phyloP scores from a whole-genome alignment of 2,329 filamentous ascomycete species.

The Fusarium sp. region DNA sequence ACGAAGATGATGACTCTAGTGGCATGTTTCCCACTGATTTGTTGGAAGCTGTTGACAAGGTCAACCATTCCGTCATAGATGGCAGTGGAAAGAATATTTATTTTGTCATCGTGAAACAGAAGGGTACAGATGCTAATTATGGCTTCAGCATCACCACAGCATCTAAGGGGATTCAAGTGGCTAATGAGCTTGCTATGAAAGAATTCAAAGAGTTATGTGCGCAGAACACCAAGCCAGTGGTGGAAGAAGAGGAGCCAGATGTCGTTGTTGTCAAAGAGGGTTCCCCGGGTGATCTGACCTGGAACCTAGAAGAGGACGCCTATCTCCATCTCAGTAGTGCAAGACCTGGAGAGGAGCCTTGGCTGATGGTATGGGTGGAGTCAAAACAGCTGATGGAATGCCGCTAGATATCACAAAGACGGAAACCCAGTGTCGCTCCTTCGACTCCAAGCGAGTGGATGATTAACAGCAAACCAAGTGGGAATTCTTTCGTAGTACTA shows the following conservation, averaged over 20 bases:
- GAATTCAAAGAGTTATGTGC: background rate
- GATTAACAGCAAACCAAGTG: background rate
- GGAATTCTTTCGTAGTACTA: fast-evolving
- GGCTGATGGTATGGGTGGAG: background rate
- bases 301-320: background rate
- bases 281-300: background rate
- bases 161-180: background rate
- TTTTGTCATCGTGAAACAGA: background rate
- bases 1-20: background rate
- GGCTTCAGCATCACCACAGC: background rate
- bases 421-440: background rate
- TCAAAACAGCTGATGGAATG: background rate
- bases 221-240: background rate
- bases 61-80: background rate
- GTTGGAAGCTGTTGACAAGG: background rate
- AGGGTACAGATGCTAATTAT: background rate
- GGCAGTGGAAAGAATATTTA: background rate
- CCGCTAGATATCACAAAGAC: background rate
- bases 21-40: background rate
- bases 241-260: background rate
- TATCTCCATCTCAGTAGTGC: background rate
- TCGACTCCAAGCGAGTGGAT: fast-evolving
- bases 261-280: background rate
- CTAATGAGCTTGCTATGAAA: conserved; percentile 1
- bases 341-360: background rate